Percentiles rank a stretch among this genome's conserved stretches.
Evolutionary conservation across 345 rosid genomes (phyloP).

Genomic region (Aegle marmelos): DNA sequence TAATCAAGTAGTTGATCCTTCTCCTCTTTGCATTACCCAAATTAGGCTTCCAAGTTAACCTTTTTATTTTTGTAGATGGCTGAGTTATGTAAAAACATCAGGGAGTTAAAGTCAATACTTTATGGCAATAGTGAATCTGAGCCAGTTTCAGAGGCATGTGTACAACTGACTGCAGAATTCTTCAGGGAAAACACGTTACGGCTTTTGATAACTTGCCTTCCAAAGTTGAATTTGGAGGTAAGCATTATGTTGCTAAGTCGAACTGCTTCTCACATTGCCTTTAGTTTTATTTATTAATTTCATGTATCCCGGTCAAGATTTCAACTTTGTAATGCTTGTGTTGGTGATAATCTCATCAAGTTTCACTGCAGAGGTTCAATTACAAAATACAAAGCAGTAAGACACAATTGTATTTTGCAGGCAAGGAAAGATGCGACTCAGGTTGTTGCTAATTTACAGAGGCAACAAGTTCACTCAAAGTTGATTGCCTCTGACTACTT

Average conservation of each 20-base stretch:
- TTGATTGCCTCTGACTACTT: conserved; percentile 93
- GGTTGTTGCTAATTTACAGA: conserved; percentile 93
- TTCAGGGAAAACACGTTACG: conserved; percentile 81
- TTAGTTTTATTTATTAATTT: background rate
- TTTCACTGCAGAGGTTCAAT: background rate
- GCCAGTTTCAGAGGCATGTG: conserved; percentile 92
- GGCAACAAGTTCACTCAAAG: conserved; percentile 88
- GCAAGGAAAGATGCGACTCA: conserved; percentile 97
- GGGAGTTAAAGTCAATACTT: conserved; percentile 86
- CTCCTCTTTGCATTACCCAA: background rate
- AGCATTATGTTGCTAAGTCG: background rate
- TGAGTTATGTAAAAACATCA: conserved; percentile 68
- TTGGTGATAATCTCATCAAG: background rate
- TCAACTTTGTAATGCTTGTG: background rate
- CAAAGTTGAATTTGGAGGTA: conserved; percentile 91
- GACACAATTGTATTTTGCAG: conserved; percentile 35
- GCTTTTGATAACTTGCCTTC: conserved; percentile 69
- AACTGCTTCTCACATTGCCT: background rate
- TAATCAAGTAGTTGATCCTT: background rate
- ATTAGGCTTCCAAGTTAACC: background rate
- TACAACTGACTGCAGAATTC: conserved; percentile 89
- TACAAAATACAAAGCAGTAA: background rate
- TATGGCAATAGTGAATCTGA: conserved; percentile 96
- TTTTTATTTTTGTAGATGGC: conserved; percentile 50
- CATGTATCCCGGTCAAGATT: background rate